Evolutionary conservation across 176 grass and related monocot genomes (phyloP).

Genomic region (Paspalum vaginatum): DNA sequence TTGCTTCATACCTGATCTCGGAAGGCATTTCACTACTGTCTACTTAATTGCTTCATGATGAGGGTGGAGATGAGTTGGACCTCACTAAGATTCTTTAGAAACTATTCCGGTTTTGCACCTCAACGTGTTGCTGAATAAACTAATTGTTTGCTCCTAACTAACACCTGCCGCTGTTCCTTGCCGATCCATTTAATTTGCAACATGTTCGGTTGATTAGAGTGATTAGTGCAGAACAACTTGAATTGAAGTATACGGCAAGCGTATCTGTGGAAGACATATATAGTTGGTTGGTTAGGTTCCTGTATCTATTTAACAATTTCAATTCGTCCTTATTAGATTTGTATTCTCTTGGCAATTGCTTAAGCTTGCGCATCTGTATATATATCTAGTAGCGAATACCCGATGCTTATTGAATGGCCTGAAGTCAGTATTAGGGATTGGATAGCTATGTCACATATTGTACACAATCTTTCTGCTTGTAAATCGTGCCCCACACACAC

Average conservation of each 20-base stretch:
- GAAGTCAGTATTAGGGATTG: too few relatives aligned
- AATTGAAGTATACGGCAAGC: conserved; percentile 1
- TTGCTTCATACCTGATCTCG: background rate
- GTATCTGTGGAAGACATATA: background rate
- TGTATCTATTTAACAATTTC: too few relatives aligned
- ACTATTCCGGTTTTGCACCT: conserved; percentile 14
- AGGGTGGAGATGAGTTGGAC: conserved; percentile 8
- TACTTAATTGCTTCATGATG: background rate
- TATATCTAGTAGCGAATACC: too few relatives aligned
- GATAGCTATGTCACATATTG: too few relatives aligned
- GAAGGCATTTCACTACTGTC: too few relatives aligned
- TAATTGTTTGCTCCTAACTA: conserved; percentile 39
- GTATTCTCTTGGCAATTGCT: too few relatives aligned
- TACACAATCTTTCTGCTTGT: too few relatives aligned
- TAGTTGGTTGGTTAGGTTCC: too few relatives aligned
- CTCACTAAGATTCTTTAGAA: conserved; percentile 51
- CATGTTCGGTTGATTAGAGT: conserved; percentile 34
- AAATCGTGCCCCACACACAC: too few relatives aligned
- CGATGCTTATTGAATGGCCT: too few relatives aligned
- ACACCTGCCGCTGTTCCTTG: conserved; percentile 39
- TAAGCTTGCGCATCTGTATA: too few relatives aligned
- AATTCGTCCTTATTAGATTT: too few relatives aligned
- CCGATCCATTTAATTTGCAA: conserved; percentile 31
- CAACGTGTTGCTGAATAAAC: conserved; percentile 22
- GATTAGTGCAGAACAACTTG: background rate